Evolutionary conservation across 306 rosid genomes (phyloP).

Genomic region (Trichosanthes cucumerina): DNA sequence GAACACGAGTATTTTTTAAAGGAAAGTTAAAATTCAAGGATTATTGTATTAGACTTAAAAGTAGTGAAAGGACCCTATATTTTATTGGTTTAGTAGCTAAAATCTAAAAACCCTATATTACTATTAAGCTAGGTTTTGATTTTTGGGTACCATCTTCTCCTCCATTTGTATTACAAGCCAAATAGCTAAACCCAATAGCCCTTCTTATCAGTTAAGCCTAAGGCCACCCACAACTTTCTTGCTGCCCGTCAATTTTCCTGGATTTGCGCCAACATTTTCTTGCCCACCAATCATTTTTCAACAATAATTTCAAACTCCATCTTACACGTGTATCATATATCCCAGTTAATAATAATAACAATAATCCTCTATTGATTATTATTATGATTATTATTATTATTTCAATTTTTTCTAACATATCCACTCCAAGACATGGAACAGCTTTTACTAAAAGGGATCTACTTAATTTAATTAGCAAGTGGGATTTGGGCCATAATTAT

Average conservation of each 20-base stretch:
- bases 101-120: neutral
- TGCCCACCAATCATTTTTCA: neutral
- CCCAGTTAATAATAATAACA: neutral
- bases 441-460: neutral
- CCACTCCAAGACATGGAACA: neutral
- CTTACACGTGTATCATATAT: neutral
- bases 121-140: neutral
- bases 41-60: too few species aligned
- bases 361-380: neutral
- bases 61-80: neutral
- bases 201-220: neutral
- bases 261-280: constrained; percentile 12
- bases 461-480: neutral
- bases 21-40: too few species aligned
- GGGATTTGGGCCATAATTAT: neutral
- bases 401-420: too few species aligned
- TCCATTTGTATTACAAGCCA: neutral
- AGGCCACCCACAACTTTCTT: neutral
- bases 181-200: neutral
- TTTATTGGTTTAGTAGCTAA: neutral
- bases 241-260: neutral
- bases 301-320: neutral
- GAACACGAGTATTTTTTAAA: too few species aligned
- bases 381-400: too few species aligned
- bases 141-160: neutral